phyloP scores from a whole-genome alignment of 1,284 basidiomycete genomes.

The Cryptococcus sp. region DNA sequence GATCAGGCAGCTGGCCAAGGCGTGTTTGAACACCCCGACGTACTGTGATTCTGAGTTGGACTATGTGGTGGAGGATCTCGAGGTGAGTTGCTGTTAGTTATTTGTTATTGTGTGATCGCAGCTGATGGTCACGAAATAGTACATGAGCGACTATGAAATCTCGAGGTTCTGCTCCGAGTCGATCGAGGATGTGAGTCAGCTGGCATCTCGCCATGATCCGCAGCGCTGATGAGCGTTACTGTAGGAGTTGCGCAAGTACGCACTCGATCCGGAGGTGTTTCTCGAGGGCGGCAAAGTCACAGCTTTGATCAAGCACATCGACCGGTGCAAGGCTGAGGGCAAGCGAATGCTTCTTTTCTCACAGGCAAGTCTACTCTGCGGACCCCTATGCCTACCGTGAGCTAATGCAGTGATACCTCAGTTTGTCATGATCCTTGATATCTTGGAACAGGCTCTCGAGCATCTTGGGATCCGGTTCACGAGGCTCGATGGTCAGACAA shows the following conservation, averaged over 20 bases:
- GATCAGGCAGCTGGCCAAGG: slow-evolving; percentile 70
- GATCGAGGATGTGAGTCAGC: slow-evolving; percentile 66
- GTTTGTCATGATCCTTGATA: slow-evolving; percentile 94
- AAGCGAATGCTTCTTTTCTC: slow-evolving; percentile 91
- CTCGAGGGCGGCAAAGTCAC: slow-evolving; percentile 86
- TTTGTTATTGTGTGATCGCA: neutral
- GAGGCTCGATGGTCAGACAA: slow-evolving; percentile 89
- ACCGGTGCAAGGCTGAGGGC: slow-evolving; percentile 64
- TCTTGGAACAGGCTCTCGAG: slow-evolving; percentile 81
- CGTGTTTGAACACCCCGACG: slow-evolving; percentile 85
- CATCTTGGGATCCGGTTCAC: slow-evolving; percentile 73
- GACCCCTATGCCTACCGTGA: neutral
- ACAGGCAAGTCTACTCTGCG: slow-evolving; percentile 58
- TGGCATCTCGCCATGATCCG: neutral
- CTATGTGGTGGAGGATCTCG: slow-evolving; percentile 85
- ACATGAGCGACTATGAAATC: slow-evolving; percentile 90
- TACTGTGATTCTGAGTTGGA: slow-evolving; percentile 72
- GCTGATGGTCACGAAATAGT: slow-evolving; percentile 4
- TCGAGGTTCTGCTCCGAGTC: slow-evolving; percentile 66
- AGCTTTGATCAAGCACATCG: slow-evolving; percentile 68
- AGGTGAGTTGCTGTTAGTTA: slow-evolving; percentile 35
- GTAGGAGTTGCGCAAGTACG: slow-evolving; percentile 74
- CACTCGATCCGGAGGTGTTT: slow-evolving; percentile 72
- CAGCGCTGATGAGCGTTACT: slow-evolving; percentile 12
- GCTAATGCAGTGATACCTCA: slow-evolving; percentile 40